phyloP scores from a whole-genome alignment of 352 stramenopile genomes.

The Plasmopara viticola region DNA sequence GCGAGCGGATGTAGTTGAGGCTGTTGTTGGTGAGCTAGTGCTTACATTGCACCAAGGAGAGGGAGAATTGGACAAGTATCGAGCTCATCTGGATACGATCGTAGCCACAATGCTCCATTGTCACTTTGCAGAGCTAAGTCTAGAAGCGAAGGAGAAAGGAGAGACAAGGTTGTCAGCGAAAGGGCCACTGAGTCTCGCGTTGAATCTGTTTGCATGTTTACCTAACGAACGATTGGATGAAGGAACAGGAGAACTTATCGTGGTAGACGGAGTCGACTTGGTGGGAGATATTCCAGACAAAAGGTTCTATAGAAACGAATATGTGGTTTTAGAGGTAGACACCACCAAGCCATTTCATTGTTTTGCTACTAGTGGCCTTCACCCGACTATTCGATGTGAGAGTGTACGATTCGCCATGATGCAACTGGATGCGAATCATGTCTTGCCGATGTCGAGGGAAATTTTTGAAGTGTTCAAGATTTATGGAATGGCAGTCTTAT shows the following conservation, averaged over 20 bases:
- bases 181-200: slow-evolving; percentile 36
- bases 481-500: slow-evolving; percentile 73
- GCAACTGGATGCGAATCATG: slow-evolving; percentile 30
- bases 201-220: slow-evolving; percentile 61
- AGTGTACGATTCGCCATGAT: slow-evolving; percentile 24
- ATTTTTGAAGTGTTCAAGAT: slow-evolving; percentile 81
- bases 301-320: slow-evolving; percentile 35
- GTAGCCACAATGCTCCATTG: slow-evolving; percentile 46
- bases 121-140: slow-evolving; percentile 47
- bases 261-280: slow-evolving; percentile 28
- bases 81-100: slow-evolving; percentile 44
- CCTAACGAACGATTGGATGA: slow-evolving; percentile 57
- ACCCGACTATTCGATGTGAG: neutral
- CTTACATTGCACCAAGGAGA: slow-evolving; percentile 32
- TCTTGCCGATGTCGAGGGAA: slow-evolving; percentile 50
- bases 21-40: slow-evolving; percentile 55
- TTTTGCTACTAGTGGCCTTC: slow-evolving; percentile 15
- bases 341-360: slow-evolving; percentile 21
- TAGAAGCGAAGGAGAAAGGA: slow-evolving; percentile 12
- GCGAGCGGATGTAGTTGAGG: slow-evolving; percentile 62
- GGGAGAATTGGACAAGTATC: slow-evolving; percentile 10
- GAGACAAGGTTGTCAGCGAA: slow-evolving; percentile 18
- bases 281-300: slow-evolving; percentile 13
- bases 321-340: slow-evolving; percentile 4
- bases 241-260: slow-evolving; percentile 42